Evolutionary conservation across 352 stramenopile species (phyloP).

Genomic region (Plasmopara muralis): DNA sequence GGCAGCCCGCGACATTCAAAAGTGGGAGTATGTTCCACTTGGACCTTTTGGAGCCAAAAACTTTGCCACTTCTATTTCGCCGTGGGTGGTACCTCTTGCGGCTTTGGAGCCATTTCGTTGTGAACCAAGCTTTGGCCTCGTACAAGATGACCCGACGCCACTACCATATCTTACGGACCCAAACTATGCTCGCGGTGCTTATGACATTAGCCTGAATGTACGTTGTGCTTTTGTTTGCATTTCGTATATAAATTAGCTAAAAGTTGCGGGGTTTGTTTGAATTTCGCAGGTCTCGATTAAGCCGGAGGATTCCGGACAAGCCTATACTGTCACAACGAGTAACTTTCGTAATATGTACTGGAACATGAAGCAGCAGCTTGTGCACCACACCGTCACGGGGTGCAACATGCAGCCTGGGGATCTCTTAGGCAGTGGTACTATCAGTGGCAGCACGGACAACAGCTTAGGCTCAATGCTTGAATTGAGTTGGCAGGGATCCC

Average conservation of each 20-base stretch:
- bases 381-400: constrained; percentile 96
- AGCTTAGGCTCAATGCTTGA: constrained; percentile 94
- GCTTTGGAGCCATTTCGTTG: constrained; percentile 91
- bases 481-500: constrained; percentile 92
- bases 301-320: constrained; percentile 45
- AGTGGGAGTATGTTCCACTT: constrained; percentile 97
- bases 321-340: constrained; percentile 79
- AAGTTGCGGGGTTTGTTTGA: not conserved
- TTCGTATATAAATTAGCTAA: not conserved
- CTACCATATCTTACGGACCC: constrained; percentile 93
- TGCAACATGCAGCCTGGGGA: constrained; percentile 95
- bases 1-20: constrained; percentile 83
- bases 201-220: constrained; percentile 87
- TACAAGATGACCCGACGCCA: constrained; percentile 84
- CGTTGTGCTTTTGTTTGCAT: not conserved
- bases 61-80: constrained; percentile 94
- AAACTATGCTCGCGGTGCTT: constrained; percentile 79
- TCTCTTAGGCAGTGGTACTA: constrained; percentile 92
- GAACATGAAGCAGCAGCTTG: constrained; percentile 95
- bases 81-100: constrained; percentile 93
- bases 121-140: constrained; percentile 84
- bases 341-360: constrained; percentile 97
- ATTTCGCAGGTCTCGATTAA: constrained; percentile 42
- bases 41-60: constrained; percentile 97
- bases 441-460: constrained; percentile 85